Evolutionary conservation across 495 filamentous ascomycete species (phyloP).

Genomic region (Neurospora sublineolata): DNA sequence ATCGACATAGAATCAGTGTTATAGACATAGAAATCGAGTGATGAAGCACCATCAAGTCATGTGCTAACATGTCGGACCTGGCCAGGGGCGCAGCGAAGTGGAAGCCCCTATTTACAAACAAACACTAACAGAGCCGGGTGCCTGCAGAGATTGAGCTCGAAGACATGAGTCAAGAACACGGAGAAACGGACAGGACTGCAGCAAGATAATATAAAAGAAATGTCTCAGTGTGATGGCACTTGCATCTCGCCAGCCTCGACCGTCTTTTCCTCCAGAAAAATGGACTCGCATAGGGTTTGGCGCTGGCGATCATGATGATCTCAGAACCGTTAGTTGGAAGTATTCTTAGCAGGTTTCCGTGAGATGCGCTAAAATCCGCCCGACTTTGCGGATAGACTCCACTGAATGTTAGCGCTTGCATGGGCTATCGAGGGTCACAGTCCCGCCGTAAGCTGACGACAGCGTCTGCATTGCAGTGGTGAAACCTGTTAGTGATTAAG

Average conservation of each 20-base stretch:
- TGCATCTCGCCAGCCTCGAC: neutral
- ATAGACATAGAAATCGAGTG: neutral
- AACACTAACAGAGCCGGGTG: neutral
- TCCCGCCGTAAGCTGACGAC: neutral
- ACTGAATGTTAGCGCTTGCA: neutral
- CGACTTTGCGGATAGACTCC: neutral
- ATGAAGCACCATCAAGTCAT: neutral
- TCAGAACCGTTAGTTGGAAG: neutral
- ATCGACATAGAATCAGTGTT: neutral
- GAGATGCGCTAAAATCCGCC: neutral
- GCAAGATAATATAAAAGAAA: neutral
- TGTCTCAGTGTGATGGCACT: neutral
- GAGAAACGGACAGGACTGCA: neutral
- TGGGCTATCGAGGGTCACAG: neutral
- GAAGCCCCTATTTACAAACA: neutral
- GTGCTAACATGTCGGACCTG: neutral
- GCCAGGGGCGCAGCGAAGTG: neutral
- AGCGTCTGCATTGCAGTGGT: neutral
- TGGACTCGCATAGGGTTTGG: neutral
- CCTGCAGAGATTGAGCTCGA: neutral
- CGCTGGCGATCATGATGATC: neutral
- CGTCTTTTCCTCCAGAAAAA: neutral
- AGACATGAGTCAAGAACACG: neutral
- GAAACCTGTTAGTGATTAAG: neutral
- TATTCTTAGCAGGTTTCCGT: neutral